Evolutionary conservation across 495 filamentous ascomycete species (phyloP).

Genomic region (Trypethelium eluteriae): DNA sequence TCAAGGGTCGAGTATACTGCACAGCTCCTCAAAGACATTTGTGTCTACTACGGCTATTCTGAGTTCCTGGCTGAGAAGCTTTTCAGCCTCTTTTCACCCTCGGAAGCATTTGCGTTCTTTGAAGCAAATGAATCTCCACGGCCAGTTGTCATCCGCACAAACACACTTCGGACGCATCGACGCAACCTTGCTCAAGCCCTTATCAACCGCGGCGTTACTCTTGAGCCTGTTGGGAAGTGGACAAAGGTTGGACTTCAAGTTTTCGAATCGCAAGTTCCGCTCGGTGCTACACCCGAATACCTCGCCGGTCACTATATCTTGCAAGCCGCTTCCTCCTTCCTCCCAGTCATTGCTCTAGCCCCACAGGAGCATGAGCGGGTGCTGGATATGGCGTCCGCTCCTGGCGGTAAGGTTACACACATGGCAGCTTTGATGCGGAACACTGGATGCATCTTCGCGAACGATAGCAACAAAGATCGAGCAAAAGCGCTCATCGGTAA

Average conservation of each 20-base stretch:
- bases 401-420: constrained; percentile 95
- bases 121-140: constrained; percentile 93
- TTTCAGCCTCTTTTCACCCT: constrained; percentile 80
- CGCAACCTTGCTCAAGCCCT: constrained; percentile 86
- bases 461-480: constrained; percentile 88
- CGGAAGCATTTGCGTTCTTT: constrained; percentile 96
- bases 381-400: constrained; percentile 93
- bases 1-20: constrained; percentile 80
- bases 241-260: constrained; percentile 94
- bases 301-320: constrained; percentile 95
- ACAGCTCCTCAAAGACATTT: constrained; percentile 84
- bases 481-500: constrained; percentile 97
- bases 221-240: constrained; percentile 98
- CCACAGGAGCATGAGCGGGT: constrained; percentile 88
- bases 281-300: constrained; percentile 98
- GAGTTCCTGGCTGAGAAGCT: constrained; percentile 78
- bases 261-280: constrained; percentile 85
- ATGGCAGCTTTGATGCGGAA: constrained; percentile 98
- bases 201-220: constrained; percentile 92
- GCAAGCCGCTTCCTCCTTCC: constrained; percentile 92
- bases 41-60: constrained; percentile 87
- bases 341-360: constrained; percentile 93
- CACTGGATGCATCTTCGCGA: constrained; percentile 91
- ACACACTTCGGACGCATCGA: constrained; percentile 87
- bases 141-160: constrained; percentile 83